Conservation (phyloP, 2,329 filamentous ascomycete species). For the Leptographium procerum region DNA sequence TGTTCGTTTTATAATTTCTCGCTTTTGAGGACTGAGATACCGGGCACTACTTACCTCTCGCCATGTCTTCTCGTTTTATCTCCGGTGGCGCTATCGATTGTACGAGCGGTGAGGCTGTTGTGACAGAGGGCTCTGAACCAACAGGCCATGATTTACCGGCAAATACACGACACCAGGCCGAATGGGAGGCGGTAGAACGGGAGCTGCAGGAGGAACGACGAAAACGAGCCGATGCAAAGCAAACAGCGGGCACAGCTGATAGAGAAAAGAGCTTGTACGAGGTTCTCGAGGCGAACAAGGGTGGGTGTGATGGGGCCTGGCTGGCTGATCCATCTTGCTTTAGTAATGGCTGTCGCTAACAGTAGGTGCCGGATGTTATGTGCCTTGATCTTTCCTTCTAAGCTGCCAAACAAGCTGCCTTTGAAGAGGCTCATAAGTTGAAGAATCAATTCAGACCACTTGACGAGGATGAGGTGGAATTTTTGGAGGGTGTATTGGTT, state of each 20-base stretch:
- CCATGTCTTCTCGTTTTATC: constrained; percentile 44
- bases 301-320: constrained; percentile 24
- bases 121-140: neutral
- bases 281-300: constrained; percentile 71
- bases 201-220: constrained; percentile 51
- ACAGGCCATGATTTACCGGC: neutral
- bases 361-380: neutral
- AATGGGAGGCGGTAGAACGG: constrained; percentile 54
- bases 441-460: constrained; percentile 68
- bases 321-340: too few species aligned
- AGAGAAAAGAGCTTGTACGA: constrained; percentile 59
- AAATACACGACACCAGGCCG: constrained; percentile 19
- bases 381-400: neutral
- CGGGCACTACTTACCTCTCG: neutral
- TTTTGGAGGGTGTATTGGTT: constrained; percentile 49
- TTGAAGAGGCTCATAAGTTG: constrained; percentile 61
- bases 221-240: constrained; percentile 36
- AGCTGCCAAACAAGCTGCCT: constrained; percentile 73
- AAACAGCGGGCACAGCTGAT: constrained; percentile 26
- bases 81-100: constrained; percentile 41
- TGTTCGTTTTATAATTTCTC: neutral
- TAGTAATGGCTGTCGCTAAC: neutral
- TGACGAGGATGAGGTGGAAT: constrained; percentile 70
- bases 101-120: constrained; percentile 18
- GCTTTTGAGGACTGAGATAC: too few species aligned